phyloP scores from a whole-genome alignment of 2,329 filamentous ascomycete genomes.

The Botrytis porri region DNA sequence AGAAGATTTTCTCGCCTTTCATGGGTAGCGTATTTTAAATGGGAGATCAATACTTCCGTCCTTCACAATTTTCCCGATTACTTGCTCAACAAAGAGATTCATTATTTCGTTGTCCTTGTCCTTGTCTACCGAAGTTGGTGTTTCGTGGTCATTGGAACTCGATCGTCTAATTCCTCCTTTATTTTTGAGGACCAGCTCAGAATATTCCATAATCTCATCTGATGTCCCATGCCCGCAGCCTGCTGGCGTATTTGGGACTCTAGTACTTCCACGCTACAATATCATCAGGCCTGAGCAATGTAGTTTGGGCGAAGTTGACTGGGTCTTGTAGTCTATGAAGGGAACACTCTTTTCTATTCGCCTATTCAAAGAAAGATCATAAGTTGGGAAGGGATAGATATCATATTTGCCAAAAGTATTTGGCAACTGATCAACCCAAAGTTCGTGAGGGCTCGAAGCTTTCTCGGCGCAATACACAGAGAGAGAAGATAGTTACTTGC shows the following conservation, averaged over 20 bases:
- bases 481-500: neutral
- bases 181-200: neutral
- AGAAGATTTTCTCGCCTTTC: neutral
- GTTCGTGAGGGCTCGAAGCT: neutral
- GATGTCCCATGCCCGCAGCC: neutral
- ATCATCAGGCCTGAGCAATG: neutral
- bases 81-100: neutral
- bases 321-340: neutral
- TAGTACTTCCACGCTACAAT: neutral
- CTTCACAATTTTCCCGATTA: neutral
- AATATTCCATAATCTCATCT: neutral
- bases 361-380: neutral
- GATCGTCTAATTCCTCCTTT: neutral
- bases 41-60: neutral
- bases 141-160: neutral
- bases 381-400: neutral
- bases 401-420: constrained; percentile 7
- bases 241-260: neutral
- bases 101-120: neutral
- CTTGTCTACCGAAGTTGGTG: neutral
- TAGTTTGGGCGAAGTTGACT: neutral
- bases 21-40: neutral
- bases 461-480: constrained; percentile 1
- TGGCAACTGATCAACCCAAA: neutral
- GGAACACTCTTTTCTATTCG: neutral